Percentiles rank a stretch among this genome's conserved stretches.
These are phyloP conservation scores for Backusella parvicylindrica DNA, from an alignment of 192 early-diverging fungal species.

Conservation along the genomic window DNA sequence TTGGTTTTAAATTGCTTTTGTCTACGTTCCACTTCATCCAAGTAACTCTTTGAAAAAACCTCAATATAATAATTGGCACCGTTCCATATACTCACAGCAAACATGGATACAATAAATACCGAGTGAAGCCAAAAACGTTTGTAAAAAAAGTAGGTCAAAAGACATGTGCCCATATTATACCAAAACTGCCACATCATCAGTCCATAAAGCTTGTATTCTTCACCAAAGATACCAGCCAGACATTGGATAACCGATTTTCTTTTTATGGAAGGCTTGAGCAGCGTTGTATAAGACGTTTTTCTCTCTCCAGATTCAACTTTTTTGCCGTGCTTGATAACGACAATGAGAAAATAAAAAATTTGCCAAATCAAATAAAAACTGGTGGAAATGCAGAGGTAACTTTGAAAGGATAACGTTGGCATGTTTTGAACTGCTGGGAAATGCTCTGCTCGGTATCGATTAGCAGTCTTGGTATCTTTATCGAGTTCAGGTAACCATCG, in stretches of 20 bases:
- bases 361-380: slow-evolving; percentile 23
- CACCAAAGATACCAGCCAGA: slow-evolving; percentile 40
- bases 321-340: slow-evolving; percentile 22
- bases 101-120: slow-evolving; percentile 43
- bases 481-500: slow-evolving; percentile 50
- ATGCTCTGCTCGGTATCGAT: slow-evolving; percentile 25
- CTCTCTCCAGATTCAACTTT: slow-evolving; percentile 37
- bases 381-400: slow-evolving; percentile 11
- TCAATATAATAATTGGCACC: slow-evolving; percentile 69
- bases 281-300: slow-evolving; percentile 55
- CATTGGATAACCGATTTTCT: slow-evolving; percentile 30
- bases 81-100: slow-evolving; percentile 57
- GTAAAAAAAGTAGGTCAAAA: slow-evolving; percentile 48
- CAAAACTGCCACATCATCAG: slow-evolving; percentile 58
- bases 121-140: slow-evolving; percentile 52
- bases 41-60: slow-evolving; percentile 57
- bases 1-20: neutral
- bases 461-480: slow-evolving; percentile 15
- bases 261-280: slow-evolving; percentile 45
- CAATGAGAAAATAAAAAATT: slow-evolving; percentile 24
- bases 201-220: slow-evolving; percentile 46
- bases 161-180: slow-evolving; percentile 46
- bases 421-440: slow-evolving; percentile 44
- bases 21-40: slow-evolving; percentile 18
- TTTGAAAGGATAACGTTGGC: slow-evolving; percentile 7